A percentile compares a stretch with the other conserved stretches of the same genome.
Conservation (phyloP, 2,329 filamentous ascomycete species). For the Leptographium galeiforme region DNA sequence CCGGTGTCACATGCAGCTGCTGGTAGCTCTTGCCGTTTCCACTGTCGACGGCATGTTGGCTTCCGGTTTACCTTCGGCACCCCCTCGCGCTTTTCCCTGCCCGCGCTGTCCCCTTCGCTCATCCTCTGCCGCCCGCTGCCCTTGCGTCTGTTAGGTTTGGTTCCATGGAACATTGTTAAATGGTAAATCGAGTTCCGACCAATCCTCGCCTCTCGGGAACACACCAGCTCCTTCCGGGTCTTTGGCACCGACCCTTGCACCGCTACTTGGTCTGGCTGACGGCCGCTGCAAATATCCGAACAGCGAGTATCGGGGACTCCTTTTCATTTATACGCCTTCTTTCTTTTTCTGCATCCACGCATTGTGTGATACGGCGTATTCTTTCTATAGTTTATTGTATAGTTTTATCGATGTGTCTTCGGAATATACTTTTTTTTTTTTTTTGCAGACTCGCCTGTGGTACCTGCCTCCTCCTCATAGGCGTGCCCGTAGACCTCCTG, state of each 20-base stretch:
- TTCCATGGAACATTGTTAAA: neutral
- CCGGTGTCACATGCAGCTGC: neutral
- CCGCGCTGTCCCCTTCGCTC: neutral
- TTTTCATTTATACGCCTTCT: neutral
- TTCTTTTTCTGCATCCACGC: neutral
- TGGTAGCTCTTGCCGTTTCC: neutral
- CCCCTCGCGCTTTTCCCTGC: neutral
- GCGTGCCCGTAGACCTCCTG: neutral
- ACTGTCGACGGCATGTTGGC: neutral
- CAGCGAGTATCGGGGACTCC: neutral
- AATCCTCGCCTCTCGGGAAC: neutral
- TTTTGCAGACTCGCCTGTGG: neutral
- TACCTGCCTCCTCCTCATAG: too few species aligned
- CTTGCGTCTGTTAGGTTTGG: neutral
- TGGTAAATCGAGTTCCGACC: neutral
- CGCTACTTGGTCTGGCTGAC: neutral
- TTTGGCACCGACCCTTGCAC: constrained; percentile 2
- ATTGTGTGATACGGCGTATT: neutral
- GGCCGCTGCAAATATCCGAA: neutral
- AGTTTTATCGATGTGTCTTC: constrained; percentile 4
- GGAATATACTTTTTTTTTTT: neutral
- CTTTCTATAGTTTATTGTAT: neutral
- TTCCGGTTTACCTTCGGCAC: neutral
- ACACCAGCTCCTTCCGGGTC: neutral
- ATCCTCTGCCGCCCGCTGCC: neutral